Evolutionary conservation across 1,284 basidiomycete genomes (phyloP).

Genomic region (Rhodofomes roseus): DNA sequence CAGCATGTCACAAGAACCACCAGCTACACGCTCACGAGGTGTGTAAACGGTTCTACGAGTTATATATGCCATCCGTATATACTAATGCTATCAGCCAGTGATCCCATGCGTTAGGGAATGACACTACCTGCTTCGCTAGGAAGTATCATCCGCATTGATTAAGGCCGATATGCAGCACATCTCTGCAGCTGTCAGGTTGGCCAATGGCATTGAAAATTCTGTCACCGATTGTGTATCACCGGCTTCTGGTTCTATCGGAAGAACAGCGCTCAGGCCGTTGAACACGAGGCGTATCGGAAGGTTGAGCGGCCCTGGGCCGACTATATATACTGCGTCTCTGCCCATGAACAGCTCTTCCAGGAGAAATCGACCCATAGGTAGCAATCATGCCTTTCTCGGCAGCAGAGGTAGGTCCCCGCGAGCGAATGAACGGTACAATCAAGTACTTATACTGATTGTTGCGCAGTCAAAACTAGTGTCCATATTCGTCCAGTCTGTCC

Average conservation of each 20-base stretch:
- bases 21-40: too few species aligned
- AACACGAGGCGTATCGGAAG: background rate
- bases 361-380: background rate
- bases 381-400: background rate
- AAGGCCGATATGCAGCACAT: too few species aligned
- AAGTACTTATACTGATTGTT: background rate
- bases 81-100: too few species aligned
- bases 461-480: background rate
- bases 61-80: too few species aligned
- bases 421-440: background rate
- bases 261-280: background rate
- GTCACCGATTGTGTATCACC: background rate
- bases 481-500: background rate
- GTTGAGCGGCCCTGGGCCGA: background rate
- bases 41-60: too few species aligned
- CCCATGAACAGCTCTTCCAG: background rate
- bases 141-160: too few species aligned
- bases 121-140: too few species aligned
- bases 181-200: too few species aligned
- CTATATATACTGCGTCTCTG: background rate
- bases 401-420: background rate
- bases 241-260: background rate
- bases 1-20: too few species aligned
- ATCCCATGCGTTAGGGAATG: too few species aligned
- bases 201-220: too few species aligned